Evolutionary conservation across 176 grass and related monocot genomes (phyloP), one percentile per base, ranked within the genome.

Genomic region (Calamus simplicifolius): DNA sequence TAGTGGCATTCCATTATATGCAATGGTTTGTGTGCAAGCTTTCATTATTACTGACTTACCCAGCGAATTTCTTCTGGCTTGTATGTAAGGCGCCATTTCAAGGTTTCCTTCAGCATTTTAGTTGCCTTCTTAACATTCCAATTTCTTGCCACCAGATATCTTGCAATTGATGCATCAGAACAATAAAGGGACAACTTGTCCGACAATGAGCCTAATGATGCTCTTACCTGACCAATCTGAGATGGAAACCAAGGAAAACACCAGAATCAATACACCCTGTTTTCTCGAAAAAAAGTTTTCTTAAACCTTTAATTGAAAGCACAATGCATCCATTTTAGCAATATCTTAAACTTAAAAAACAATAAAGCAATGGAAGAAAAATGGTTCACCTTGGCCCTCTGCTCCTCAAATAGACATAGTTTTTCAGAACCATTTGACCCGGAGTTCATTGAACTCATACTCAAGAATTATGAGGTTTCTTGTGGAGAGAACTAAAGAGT

Each of bases 121-220:
- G 84, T 79, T 62, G 93, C 83, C 68, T 98, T 92, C 73, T 66
- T 82, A 52, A 98, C 81, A 3, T 98, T 89, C 87, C 93, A 98
- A 70, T 98, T 98, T 71, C 93, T 88, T 78, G 93, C 87, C 78
- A 65, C 80, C 66, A 98, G 78, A 73, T 98, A 98, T 70, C 84
- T 91, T 60, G 81, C 81, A 75, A 98, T 92, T 75, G 87, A 82
- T 79, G 66, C 69, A 50, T 98, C 84, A 75, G 81, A 92, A 68
- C 83, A 88, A 76, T 83, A 83, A 3, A 68, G 51, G n/a, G 51
- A 73, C 48, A 63, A 80, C 73, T 85, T 92, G 35, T 72, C 87
- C 52, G 84, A 79, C 48, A 98, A 59, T 21, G 61, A 56, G 49
- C 93, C 93, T 61, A 92, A 62, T 57, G 58, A 67, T 70, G 73